Percentiles rank a stretch among this genome's conserved stretches.
Evolutionary conservation across 257 asterid genomes (phyloP).

Genomic region (Apocynum venetum): DNA sequence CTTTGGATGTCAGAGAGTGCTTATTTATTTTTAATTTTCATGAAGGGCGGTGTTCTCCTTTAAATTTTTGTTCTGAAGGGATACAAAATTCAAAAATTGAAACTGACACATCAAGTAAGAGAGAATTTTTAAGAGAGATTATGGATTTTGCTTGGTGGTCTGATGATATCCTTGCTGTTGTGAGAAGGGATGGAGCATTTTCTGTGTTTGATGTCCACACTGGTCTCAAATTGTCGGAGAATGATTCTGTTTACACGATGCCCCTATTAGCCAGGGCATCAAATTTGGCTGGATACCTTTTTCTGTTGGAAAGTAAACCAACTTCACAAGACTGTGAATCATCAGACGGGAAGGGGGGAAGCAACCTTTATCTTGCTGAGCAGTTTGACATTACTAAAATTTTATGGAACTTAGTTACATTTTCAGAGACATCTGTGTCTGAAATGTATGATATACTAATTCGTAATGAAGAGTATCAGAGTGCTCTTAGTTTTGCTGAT

Average conservation of each 20-base stretch:
- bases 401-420: slow-evolving; percentile 69
- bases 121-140: slow-evolving; percentile 36
- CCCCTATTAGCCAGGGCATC: slow-evolving; percentile 79
- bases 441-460: slow-evolving; percentile 74
- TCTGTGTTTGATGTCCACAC: slow-evolving; percentile 54
- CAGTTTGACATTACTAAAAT: slow-evolving; percentile 42
- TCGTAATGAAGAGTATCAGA: slow-evolving; percentile 54
- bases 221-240: slow-evolving; percentile 38
- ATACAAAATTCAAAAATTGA: slow-evolving; percentile 26
- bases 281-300: slow-evolving; percentile 53
- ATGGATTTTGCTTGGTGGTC: slow-evolving; percentile 98
- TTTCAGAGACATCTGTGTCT: slow-evolving; percentile 59
- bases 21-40: slow-evolving; percentile 62
- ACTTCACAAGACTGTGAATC: slow-evolving; percentile 33
- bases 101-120: slow-evolving; percentile 32
- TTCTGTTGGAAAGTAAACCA: slow-evolving; percentile 60
- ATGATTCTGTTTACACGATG: slow-evolving; percentile 48
- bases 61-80: slow-evolving; percentile 36
- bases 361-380: slow-evolving; percentile 30
- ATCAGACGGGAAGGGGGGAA: slow-evolving; percentile 35
- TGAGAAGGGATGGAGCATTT: slow-evolving; percentile 56
- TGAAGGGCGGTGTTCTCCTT: slow-evolving; percentile 45
- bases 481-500: slow-evolving; percentile 76
- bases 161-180: slow-evolving; percentile 55
- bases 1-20: slow-evolving; percentile 67